These are phyloP conservation scores for Boletus subparvulus DNA, from an alignment of 768 basidiomycete species.

Conservation along the genomic window DNA sequence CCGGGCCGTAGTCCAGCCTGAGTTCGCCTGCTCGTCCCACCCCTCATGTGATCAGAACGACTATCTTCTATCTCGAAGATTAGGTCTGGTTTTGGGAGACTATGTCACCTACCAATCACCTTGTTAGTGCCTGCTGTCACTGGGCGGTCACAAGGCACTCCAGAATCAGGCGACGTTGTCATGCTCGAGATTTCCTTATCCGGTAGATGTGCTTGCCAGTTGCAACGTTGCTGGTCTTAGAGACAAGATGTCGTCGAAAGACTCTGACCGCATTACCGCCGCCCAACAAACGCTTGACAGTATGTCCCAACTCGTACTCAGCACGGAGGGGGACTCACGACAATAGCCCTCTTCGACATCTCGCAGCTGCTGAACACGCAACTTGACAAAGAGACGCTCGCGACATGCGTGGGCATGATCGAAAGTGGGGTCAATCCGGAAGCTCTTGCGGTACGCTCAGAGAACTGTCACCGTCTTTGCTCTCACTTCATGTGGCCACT, in stretches of 20 bases:
- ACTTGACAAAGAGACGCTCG: constrained; percentile 88
- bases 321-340: constrained; percentile 7
- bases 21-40: no score
- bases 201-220: no score
- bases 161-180: no score
- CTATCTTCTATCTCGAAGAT: no score
- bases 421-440: constrained; percentile 92
- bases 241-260: constrained; percentile 40
- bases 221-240: no score
- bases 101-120: no score
- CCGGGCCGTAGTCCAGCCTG: no score
- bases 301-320: constrained; percentile 35
- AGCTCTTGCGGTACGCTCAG: constrained; percentile 73
- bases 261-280: constrained; percentile 58
- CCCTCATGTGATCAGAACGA: no score
- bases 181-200: neutral
- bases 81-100: no score
- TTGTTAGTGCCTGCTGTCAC: no score
- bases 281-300: constrained; percentile 73
- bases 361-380: constrained; percentile 86
- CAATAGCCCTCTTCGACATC: constrained; percentile 77
- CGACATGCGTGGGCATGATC: constrained; percentile 88
- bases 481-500: constrained; percentile 5
- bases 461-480: neutral
- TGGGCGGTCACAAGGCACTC: no score